Evolutionary conservation across 192 early-diverging fungal genomes (phyloP), one percentile per base, ranked within the genome.

Genomic region (Coemansia sp.): DNA sequence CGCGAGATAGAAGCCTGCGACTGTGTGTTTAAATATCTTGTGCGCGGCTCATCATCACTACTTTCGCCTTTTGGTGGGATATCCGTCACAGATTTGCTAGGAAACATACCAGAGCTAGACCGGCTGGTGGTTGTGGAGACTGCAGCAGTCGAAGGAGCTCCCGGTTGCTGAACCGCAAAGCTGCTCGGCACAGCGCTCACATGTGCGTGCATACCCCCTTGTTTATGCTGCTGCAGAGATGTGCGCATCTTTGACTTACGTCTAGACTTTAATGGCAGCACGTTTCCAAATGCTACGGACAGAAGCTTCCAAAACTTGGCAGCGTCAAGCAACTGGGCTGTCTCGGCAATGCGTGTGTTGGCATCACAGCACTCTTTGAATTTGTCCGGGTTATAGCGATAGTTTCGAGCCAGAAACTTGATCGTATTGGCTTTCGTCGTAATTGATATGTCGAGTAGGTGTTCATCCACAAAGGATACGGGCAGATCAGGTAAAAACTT

Each of bases 221-320:
- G 51, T 14, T 52, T 24, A 10, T 54, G 50, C 51, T 17, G 57
- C 23, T 19, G 29, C n/a, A 51, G 60, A 21, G 27, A n/a, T 36
- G 24, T 21, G 33, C 2, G 55, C 55, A n/a, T 65, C 24, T 17
- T 33, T 5, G 56, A 5, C 22, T 51, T 74, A 42, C 57, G 68
- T 46, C 51, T 55, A 5, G 72, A 30, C 27, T 69, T 66, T 6
- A 83, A 57, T 2, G 80, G 80, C 55, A 71, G 52, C 9, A 63
- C 51, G 31, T 83, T 63, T 30, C 76, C 72, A 70, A 83, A 75
- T 19, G 68, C 60, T 5, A 60, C 63, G 5, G 65, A 65, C 39
- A 83, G 50, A 54, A 83, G 66, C 56, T 57, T 71, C 80, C 80
- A 83, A 42, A 78, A 78, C 57, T 65, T 72, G 32, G 80, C 64